Evolutionary conservation across 768 basidiomycete species (phyloP).

Genomic region (Calocybe gangraenosa): DNA sequence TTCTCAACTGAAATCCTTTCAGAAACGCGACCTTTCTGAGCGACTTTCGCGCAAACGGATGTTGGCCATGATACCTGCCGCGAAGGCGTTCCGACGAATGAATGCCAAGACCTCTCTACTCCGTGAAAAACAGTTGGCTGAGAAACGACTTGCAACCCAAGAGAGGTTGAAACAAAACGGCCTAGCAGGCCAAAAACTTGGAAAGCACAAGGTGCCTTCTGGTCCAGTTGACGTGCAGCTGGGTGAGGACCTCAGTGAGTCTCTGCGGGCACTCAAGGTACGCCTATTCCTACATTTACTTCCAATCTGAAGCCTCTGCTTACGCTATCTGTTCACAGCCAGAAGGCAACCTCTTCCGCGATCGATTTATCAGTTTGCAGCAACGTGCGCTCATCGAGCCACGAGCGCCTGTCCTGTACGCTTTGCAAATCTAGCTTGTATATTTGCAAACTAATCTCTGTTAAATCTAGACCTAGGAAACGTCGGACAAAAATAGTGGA

Average conservation of each 20-base stretch:
- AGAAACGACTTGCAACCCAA: slow-evolving; percentile 38
- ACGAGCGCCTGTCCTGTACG: slow-evolving; percentile 72
- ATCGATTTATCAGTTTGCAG: slow-evolving; percentile 84
- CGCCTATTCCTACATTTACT: slow-evolving; percentile 16
- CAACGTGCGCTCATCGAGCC: slow-evolving; percentile 87
- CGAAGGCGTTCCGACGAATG: slow-evolving; percentile 46
- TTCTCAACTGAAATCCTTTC: neutral
- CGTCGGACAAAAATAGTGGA: slow-evolving; percentile 50
- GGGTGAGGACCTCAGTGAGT: slow-evolving; percentile 87
- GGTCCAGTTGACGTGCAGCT: slow-evolving; percentile 79
- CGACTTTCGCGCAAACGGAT: slow-evolving; percentile 58
- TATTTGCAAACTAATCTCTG: neutral
- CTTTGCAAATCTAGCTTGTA: slow-evolving; percentile 9
- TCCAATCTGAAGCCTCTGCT: neutral
- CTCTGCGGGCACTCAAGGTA: slow-evolving; percentile 78
- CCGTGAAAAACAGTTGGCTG: slow-evolving; percentile 38
- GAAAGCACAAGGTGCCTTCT: slow-evolving; percentile 73
- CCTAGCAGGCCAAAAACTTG: slow-evolving; percentile 69
- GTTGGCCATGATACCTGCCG: slow-evolving; percentile 52
- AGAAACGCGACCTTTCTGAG: slow-evolving; percentile 67
- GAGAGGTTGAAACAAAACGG: slow-evolving; percentile 57
- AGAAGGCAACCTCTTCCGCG: slow-evolving; percentile 90
- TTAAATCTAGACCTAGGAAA: slow-evolving; percentile 43
- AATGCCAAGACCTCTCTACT: slow-evolving; percentile 28
- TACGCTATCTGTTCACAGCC: slow-evolving; percentile 45